Percentiles rank a stretch among this genome's conserved stretches.
These are phyloP conservation scores for Thelonectria rubi DNA, from an alignment of 2,329 filamentous ascomycete species.

Conservation along the genomic window DNA sequence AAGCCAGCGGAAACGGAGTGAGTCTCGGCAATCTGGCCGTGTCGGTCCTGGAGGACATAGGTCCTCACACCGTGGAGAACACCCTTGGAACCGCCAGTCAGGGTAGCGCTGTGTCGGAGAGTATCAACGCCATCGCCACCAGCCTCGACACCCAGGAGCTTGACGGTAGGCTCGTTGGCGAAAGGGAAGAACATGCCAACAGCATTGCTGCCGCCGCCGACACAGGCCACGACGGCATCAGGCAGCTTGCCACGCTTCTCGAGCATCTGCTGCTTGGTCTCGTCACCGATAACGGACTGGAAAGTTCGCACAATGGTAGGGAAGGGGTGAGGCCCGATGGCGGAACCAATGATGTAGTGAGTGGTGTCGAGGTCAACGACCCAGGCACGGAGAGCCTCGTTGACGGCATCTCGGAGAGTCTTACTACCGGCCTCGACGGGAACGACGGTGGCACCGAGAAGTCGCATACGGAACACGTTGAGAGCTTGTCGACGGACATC, in stretches of 20 bases:
- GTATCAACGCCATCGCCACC: conserved; percentile 94
- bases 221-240: conserved; percentile 95
- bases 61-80: conserved; percentile 96
- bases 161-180: conserved; percentile 82
- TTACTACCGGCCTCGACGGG: conserved; percentile 90
- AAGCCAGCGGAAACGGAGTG: conserved; percentile 97
- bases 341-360: conserved; percentile 97
- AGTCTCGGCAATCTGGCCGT: conserved; percentile 94
- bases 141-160: conserved; percentile 92
- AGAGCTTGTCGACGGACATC: conserved; percentile 95
- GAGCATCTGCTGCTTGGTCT: conserved; percentile 92
- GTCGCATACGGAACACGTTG: conserved; percentile 98
- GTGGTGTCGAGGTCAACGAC: conserved; percentile 92
- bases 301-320: conserved; percentile 97
- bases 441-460: conserved; percentile 91
- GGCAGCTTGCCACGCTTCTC: conserved; percentile 87
- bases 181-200: conserved; percentile 99
- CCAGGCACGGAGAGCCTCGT: conserved; percentile 94
- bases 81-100: conserved; percentile 86
- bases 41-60: conserved; percentile 90
- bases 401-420: conserved; percentile 87
- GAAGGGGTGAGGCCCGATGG: conserved; percentile 97
- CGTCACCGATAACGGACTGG: conserved; percentile 94
- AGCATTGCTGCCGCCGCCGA: conserved; percentile 94
- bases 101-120: conserved; percentile 83